Percentiles rank a stretch among this genome's conserved stretches.
phyloP scores from a whole-genome alignment of 306 rosid genomes.

The Phaseolus lunatus region DNA sequence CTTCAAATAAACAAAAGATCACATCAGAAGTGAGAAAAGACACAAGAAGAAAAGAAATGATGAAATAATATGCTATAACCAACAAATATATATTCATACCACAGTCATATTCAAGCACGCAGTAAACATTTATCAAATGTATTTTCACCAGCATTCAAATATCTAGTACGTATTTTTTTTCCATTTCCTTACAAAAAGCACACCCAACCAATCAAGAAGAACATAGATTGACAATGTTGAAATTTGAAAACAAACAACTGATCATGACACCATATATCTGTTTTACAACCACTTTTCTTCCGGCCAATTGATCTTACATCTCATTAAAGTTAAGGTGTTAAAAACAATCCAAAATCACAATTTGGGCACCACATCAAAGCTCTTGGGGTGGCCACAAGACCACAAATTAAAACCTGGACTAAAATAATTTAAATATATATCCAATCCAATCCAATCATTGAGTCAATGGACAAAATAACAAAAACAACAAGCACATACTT shows the following conservation, averaged over 20 bases:
- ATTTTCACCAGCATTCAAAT: conserved; percentile 23
- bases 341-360: not conserved
- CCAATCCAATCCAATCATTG: conserved; percentile 14
- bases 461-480: conserved; percentile 12
- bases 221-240: conserved; percentile 17
- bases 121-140: not conserved
- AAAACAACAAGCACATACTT: conserved; percentile 2
- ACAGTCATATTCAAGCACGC: not conserved
- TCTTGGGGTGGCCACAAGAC: not conserved
- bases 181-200: not conserved
- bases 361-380: not conserved
- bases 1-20: conserved; percentile 38
- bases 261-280: not conserved
- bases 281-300: conserved; percentile 19
- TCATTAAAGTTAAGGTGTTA: not conserved
- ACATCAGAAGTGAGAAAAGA: conserved; percentile 21
- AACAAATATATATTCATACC: conserved; percentile 5
- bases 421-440: not conserved
- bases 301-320: not conserved
- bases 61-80: not conserved
- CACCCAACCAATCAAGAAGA: not conserved
- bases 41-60: not conserved
- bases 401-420: not conserved
- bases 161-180: conserved; percentile 1
- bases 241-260: conserved; percentile 26